Evolutionary conservation across 208 protist genomes (phyloP), one percentile per base, ranked within the genome.

Genomic region (Porcisia hertigi): DNA sequence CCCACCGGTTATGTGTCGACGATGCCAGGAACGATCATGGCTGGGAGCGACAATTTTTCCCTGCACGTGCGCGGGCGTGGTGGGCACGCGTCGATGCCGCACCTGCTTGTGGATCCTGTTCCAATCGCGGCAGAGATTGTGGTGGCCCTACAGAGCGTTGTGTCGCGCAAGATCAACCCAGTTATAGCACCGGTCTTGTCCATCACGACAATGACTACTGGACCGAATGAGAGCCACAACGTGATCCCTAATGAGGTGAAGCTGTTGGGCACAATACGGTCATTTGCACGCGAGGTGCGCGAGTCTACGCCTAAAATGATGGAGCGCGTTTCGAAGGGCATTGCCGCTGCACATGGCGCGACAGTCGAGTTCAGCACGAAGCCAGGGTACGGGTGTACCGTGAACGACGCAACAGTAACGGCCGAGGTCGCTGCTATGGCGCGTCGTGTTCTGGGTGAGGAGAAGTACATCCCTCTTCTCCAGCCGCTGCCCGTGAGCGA

Each of bases 211-310:
- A 75, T 89, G 64, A 70, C 77, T 7, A 77, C 78, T 53, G 88
- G 85, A 20, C 53, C 80, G 18, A 81, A 69, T 25, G 74, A 71
- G 71, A 88, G 83, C 80, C 79, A 89, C 76, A 92, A 92, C 65
- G 85, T 88, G 36, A 92, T 89, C 39, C 88, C 88, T 16, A 79
- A 88, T 60, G 70, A 70, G 60, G 82, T 83, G 34, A 78, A 81
- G 55, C 69, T 92, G 54, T 67, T 71, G 23, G 85, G 85, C n/a
- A 89, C 88, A 16, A 62, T 86, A 25, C 88, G 83, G 52, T 85
- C 69, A 39, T 55, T 80, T 3, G 74, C 85, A 58, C 58, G 71
- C 16, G 85, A 80, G 20, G 41, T 49, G 41, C 20, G 63, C 14
- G 63, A 25, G 63, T 6, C 18, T 45, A 6, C 41, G 23, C 41